Percentiles rank a stretch among this genome's conserved stretches.
phyloP scores from a whole-genome alignment of 352 stramenopile genomes.

The Thalassiosira hispida region DNA sequence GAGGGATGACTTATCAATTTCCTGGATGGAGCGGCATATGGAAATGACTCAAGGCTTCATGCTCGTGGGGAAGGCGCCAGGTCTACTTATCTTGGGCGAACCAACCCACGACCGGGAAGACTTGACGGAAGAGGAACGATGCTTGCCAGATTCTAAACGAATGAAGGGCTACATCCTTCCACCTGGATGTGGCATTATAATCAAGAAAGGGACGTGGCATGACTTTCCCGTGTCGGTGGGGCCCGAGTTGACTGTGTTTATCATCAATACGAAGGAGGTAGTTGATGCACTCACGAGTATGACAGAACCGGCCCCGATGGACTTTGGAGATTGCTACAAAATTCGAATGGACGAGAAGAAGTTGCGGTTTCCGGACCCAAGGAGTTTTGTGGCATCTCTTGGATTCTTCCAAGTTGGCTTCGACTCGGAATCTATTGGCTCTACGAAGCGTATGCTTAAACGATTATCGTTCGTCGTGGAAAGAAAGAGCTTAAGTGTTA shows the following conservation, averaged over 20 bases:
- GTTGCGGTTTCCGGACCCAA: constrained; percentile 35
- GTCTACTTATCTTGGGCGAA: constrained; percentile 39
- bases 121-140: constrained; percentile 31
- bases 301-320: constrained; percentile 23
- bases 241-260: constrained; percentile 34
- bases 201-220: constrained; percentile 51
- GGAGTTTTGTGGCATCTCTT: constrained; percentile 24
- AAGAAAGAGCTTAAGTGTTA: too few relatives aligned
- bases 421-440: not conserved
- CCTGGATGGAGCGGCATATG: constrained; percentile 46
- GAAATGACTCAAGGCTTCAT: constrained; percentile 50
- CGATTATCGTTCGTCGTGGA: too few relatives aligned
- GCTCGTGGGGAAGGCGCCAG: constrained; percentile 30
- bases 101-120: constrained; percentile 45
- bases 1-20: constrained; percentile 33
- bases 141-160: constrained; percentile 26
- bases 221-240: constrained; percentile 44
- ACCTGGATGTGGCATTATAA: constrained; percentile 45
- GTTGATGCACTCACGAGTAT: constrained; percentile 41
- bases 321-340: constrained; percentile 52
- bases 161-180: constrained; percentile 48
- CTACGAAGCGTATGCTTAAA: not conserved
- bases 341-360: constrained; percentile 23
- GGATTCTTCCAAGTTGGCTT: constrained; percentile 4
- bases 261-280: constrained; percentile 42